These are phyloP conservation scores for Coemansia sp. DNA, from an alignment of 192 early-diverging fungal genomes.

Conservation along the genomic window DNA sequence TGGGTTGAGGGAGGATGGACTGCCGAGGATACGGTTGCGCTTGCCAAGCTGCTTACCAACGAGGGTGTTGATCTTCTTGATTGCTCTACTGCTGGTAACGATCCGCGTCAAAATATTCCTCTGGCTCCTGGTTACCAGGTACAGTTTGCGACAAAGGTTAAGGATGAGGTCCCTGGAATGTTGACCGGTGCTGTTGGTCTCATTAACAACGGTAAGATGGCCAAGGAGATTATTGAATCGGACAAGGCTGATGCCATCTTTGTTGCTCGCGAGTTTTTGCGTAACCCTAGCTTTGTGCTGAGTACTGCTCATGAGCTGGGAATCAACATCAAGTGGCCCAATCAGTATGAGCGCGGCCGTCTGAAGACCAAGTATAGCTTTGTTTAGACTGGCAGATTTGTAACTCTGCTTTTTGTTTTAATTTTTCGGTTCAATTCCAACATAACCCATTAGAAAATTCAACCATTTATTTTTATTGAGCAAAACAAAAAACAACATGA, in stretches of 20 bases:
- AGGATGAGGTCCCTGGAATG: conserved; percentile 54
- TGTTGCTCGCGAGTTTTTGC: conserved; percentile 65
- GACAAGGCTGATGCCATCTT: conserved; percentile 70
- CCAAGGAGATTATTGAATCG: conserved; percentile 63
- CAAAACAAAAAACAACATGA: too few species aligned
- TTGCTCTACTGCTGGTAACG: conserved; percentile 71
- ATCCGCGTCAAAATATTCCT: conserved; percentile 55
- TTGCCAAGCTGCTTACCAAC: conserved; percentile 55
- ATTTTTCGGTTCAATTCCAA: neutral
- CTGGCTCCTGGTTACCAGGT: conserved; percentile 65
- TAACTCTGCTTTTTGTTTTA: too few species aligned
- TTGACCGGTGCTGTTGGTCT: conserved; percentile 61
- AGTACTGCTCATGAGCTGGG: conserved; percentile 67
- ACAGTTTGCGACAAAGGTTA: conserved; percentile 64
- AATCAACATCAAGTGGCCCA: conserved; percentile 58
- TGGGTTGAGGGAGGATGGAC: conserved; percentile 56
- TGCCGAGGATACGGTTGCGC: conserved; percentile 62
- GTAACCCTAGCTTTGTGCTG: conserved; percentile 62
- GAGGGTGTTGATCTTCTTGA: conserved; percentile 80
- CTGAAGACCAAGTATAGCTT: conserved; percentile 17
- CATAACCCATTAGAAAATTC: neutral
- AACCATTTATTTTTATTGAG: too few species aligned
- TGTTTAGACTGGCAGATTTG: neutral
- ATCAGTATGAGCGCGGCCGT: conserved; percentile 57
- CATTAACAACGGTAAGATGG: conserved; percentile 61